Evolutionary conservation across 148 eudicot species (phyloP).

Genomic region (Rhododendron ferrugineum): DNA sequence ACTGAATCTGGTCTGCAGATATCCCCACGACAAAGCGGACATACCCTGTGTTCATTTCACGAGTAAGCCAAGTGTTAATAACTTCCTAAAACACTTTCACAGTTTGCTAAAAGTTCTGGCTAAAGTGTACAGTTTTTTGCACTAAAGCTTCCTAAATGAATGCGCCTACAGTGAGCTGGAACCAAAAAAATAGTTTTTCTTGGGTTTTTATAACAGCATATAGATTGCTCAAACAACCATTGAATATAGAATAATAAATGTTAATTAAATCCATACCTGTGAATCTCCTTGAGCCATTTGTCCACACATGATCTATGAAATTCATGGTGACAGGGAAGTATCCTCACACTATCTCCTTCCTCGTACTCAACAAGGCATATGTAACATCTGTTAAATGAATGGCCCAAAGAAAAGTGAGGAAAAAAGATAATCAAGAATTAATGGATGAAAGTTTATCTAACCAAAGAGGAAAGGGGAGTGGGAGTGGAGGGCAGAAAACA

Average conservation of each 20-base stretch:
- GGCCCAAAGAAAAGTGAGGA: slow-evolving; percentile 6
- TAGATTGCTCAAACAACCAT: neutral
- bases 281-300: slow-evolving; percentile 99
- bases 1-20: slow-evolving; percentile 46
- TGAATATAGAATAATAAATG: too few relatives aligned
- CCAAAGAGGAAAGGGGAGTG: neutral
- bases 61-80: neutral
- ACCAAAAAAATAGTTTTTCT: neutral
- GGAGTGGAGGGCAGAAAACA: neutral
- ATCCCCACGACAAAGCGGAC: slow-evolving; percentile 85
- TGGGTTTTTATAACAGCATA: neutral
- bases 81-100: neutral
- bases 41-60: slow-evolving; percentile 43
- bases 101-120: neutral
- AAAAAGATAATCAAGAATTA: neutral
- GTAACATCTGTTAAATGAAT: slow-evolving; percentile 61
- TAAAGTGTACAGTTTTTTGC: neutral
- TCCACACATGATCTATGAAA: slow-evolving; percentile 80
- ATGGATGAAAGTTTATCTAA: neutral
- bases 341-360: slow-evolving; percentile 73
- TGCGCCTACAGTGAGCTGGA: neutral
- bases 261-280: slow-evolving; percentile 41
- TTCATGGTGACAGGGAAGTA: slow-evolving; percentile 89
- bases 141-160: neutral
- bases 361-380: slow-evolving; percentile 97